phyloP scores from a whole-genome alignment of 1,284 basidiomycete species.

The Jaminaea rosea region DNA sequence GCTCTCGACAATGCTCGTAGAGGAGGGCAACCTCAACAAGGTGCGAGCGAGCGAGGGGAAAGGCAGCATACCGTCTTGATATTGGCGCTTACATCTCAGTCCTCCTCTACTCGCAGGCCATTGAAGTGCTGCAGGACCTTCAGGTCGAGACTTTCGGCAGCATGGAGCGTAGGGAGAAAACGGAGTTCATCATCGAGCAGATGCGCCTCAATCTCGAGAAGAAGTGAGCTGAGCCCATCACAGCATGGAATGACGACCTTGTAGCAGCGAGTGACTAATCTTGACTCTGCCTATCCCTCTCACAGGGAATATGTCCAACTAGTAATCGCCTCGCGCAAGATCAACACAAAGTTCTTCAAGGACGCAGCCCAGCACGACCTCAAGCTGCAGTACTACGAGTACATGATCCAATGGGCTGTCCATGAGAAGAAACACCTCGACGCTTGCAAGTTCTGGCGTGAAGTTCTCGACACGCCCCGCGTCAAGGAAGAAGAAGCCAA shows the following conservation, averaged over 20 bases:
- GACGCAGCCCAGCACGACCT: slow-evolving; percentile 81
- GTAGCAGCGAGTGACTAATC: no score
- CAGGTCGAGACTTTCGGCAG: slow-evolving; percentile 98
- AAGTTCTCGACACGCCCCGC: slow-evolving; percentile 88
- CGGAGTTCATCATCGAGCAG: slow-evolving; percentile 94
- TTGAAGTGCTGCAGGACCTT: slow-evolving; percentile 65
- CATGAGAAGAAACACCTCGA: slow-evolving; percentile 79
- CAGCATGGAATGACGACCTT: no score
- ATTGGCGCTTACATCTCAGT: no score
- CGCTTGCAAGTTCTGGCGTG: slow-evolving; percentile 87
- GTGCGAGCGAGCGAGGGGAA: no score
- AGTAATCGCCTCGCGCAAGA: slow-evolving; percentile 80
- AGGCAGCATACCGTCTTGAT: no score
- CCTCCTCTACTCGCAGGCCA: no score
- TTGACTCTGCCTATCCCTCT: no score
- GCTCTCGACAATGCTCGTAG: slow-evolving; percentile 33
- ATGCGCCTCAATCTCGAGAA: slow-evolving; percentile 80
- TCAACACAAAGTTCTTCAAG: slow-evolving; percentile 87
- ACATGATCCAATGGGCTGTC: slow-evolving; percentile 90
- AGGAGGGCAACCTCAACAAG: slow-evolving; percentile 29
- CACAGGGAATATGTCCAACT: slow-evolving; percentile 87
- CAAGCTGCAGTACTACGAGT: slow-evolving; percentile 87
- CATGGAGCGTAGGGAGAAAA: slow-evolving; percentile 96
- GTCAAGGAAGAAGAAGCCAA: slow-evolving; percentile 60
- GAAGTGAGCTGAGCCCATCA: no score